Evolutionary conservation across 2,329 filamentous ascomycete genomes (phyloP).

Genomic region (Mycosphaerella sp.): DNA sequence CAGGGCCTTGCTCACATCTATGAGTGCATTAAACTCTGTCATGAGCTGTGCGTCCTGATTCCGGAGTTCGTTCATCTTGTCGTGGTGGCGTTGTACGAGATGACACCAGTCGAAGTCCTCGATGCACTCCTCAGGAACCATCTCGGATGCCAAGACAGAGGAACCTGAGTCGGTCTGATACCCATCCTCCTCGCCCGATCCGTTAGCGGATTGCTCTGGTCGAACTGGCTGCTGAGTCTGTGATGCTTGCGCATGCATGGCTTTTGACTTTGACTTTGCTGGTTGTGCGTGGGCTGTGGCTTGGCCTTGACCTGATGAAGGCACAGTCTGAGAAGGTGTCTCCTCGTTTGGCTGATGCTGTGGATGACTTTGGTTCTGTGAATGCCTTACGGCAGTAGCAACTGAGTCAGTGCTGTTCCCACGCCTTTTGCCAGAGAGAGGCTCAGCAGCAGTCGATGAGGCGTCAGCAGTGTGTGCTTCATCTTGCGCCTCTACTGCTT

Average conservation of each 20-base stretch:
- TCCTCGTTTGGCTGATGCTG: not conserved
- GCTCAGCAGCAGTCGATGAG: not conserved
- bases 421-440: not conserved
- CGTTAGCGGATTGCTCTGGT: not conserved
- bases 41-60: constrained; percentile 52
- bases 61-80: constrained; percentile 58
- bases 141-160: constrained; percentile 21
- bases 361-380: constrained; percentile 5
- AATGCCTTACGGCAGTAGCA: constrained; percentile 1
- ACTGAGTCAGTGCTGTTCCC: constrained; percentile 4
- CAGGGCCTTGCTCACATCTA: constrained; percentile 47
- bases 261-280: constrained; percentile 14
- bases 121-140: constrained; percentile 36
- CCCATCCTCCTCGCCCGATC: not conserved
- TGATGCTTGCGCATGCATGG: not conserved
- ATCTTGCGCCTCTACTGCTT: constrained; percentile 5
- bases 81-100: constrained; percentile 64
- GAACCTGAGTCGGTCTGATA: not conserved
- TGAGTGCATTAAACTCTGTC: constrained; percentile 40
- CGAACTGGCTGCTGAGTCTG: not conserved
- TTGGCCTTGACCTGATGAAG: constrained; percentile 7
- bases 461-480: constrained; percentile 2
- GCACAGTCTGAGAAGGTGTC: constrained; percentile 7
- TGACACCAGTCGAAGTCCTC: constrained; percentile 67
- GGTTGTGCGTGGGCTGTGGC: not conserved